These are phyloP conservation scores for Capronia coronata DNA, from an alignment of 2,329 filamentous ascomycete species.

Conservation along the genomic window DNA sequence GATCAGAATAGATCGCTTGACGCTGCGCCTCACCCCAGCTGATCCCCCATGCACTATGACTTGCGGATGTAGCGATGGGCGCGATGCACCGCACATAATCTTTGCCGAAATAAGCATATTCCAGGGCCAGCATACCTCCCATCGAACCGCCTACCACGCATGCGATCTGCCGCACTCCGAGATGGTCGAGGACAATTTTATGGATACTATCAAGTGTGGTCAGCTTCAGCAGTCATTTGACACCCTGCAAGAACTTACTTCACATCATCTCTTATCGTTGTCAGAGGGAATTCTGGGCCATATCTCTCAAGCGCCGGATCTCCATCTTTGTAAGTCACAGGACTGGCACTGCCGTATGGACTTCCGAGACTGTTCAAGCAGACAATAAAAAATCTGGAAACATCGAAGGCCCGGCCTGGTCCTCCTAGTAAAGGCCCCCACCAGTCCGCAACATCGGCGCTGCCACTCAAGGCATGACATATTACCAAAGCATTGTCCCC, in stretches of 20 bases:
- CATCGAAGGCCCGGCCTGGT: slow-evolving; percentile 49
- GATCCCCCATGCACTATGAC: slow-evolving; percentile 54
- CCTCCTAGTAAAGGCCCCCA: slow-evolving; percentile 51
- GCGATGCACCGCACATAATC: slow-evolving; percentile 50
- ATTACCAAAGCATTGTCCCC: slow-evolving; percentile 60
- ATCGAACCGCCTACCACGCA: slow-evolving; percentile 53
- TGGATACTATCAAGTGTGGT: slow-evolving; percentile 40
- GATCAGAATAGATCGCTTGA: slow-evolving; percentile 83
- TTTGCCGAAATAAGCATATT: slow-evolving; percentile 65
- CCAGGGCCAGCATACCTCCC: slow-evolving; percentile 53
- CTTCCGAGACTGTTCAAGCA: slow-evolving; percentile 51
- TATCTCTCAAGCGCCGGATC: slow-evolving; percentile 68
- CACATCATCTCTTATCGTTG: slow-evolving; percentile 91
- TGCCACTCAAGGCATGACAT: slow-evolving; percentile 49
- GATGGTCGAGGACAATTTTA: slow-evolving; percentile 48
- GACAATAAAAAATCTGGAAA: slow-evolving; percentile 48
- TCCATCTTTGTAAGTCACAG: slow-evolving; percentile 73
- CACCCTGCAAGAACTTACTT: slow-evolving; percentile 53
- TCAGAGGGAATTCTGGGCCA: slow-evolving; percentile 91
- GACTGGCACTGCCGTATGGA: slow-evolving; percentile 50
- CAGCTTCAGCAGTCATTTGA: slow-evolving; percentile 7
- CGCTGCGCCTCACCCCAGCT: slow-evolving; percentile 54
- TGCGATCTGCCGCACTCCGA: slow-evolving; percentile 50
- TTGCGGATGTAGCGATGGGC: slow-evolving; percentile 51
- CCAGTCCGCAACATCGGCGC: slow-evolving; percentile 51